Evolutionary conservation across 306 rosid genomes (phyloP).

Genomic region (Potentilla sterilis): DNA sequence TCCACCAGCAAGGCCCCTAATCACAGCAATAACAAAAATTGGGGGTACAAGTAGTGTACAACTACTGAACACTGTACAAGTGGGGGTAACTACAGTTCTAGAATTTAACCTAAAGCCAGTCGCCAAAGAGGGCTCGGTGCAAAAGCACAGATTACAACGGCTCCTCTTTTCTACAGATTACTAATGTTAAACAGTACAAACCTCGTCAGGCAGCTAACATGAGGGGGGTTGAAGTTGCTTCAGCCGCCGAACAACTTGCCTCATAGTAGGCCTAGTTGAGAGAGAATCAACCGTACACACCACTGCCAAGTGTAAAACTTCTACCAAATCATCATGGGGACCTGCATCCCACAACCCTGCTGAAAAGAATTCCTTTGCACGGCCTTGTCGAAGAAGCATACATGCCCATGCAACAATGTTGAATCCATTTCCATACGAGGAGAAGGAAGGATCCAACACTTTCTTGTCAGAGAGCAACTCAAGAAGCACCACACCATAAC

Average conservation of each 20-base stretch:
- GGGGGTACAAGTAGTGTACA: slow-evolving; percentile 33
- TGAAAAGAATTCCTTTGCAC: slow-evolving; percentile 79
- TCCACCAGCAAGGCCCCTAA: slow-evolving; percentile 42
- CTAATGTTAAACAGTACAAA: slow-evolving; percentile 39
- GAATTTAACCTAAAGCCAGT: slow-evolving; percentile 48
- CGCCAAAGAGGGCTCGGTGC: slow-evolving; percentile 30
- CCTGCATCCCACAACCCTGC: slow-evolving; percentile 86
- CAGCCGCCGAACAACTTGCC: slow-evolving; percentile 81
- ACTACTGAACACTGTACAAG: slow-evolving; percentile 74
- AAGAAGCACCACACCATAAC: slow-evolving; percentile 96
- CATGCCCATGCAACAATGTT: slow-evolving; percentile 91
- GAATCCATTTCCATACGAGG: slow-evolving; percentile 82
- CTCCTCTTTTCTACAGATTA: slow-evolving; percentile 45
- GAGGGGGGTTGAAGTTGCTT: slow-evolving; percentile 93
- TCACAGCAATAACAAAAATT: slow-evolving; percentile 40
- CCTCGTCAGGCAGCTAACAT: slow-evolving; percentile 46
- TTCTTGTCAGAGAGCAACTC: slow-evolving; percentile 93
- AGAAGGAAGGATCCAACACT: slow-evolving; percentile 88
- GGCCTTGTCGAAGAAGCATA: slow-evolving; percentile 81
- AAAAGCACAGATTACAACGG: slow-evolving; percentile 49
- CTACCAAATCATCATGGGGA: slow-evolving; percentile 80
- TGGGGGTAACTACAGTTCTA: slow-evolving; percentile 46
- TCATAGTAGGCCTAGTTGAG: slow-evolving; percentile 90
- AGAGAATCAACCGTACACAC: slow-evolving; percentile 85
- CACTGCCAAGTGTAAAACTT: slow-evolving; percentile 81